These are phyloP conservation scores for Physaria fendleri DNA, from an alignment of 345 rosid species.

Conservation along the genomic window DNA sequence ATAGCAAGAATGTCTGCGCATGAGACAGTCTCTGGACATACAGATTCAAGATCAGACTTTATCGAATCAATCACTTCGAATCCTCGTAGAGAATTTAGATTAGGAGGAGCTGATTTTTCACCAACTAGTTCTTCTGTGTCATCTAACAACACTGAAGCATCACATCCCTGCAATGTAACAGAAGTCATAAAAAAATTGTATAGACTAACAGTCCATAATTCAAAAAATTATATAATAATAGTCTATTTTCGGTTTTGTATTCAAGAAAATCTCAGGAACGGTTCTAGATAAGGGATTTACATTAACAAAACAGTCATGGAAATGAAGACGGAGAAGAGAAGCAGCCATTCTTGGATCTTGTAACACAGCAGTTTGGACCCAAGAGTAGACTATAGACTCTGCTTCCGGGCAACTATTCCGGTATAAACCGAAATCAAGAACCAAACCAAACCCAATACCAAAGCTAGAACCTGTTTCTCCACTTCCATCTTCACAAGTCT, in stretches of 20 bases:
- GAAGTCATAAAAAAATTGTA: no score
- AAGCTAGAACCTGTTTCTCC: constrained; percentile 33
- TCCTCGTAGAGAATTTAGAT: constrained; percentile 76
- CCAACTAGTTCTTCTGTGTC: constrained; percentile 52
- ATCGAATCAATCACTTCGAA: constrained; percentile 72
- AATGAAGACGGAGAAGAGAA: constrained; percentile 71
- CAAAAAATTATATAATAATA: no score
- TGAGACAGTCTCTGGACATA: constrained; percentile 73
- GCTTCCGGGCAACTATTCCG: constrained; percentile 59
- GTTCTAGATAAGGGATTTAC: no score
- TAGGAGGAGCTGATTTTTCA: constrained; percentile 78
- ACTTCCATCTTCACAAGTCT: constrained; percentile 41
- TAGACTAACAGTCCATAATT: no score
- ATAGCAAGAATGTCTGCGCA: constrained; percentile 87
- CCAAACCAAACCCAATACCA: constrained; percentile 32
- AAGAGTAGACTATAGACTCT: constrained; percentile 50
- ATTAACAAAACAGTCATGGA: constrained; percentile 79
- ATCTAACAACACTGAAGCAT: constrained; percentile 73
- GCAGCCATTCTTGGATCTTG: constrained; percentile 74
- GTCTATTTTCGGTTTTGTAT: no score
- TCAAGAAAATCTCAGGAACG: no score
- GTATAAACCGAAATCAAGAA: constrained; percentile 44
- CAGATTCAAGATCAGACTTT: constrained; percentile 58
- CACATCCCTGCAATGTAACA: constrained; percentile 60
- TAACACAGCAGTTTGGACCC: constrained; percentile 51